phyloP scores from a whole-genome alignment of 2,329 filamentous ascomycete genomes.

The Elsinoe batatas region DNA sequence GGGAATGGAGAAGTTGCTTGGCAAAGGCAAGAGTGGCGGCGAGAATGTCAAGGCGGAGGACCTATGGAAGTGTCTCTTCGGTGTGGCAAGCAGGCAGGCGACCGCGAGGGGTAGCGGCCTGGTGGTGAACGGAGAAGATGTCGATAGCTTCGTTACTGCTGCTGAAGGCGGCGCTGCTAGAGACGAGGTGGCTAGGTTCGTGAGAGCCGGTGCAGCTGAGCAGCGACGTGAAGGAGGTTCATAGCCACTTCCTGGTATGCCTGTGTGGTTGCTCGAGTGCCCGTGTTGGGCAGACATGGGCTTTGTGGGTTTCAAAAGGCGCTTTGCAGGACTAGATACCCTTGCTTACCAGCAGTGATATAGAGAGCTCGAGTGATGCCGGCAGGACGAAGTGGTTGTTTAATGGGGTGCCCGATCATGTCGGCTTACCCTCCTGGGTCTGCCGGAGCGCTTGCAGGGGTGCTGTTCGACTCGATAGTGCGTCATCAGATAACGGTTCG shows the following conservation, averaged over 20 bases:
- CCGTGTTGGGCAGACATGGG: neutral
- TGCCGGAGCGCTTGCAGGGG: no score
- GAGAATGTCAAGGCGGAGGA: slow-evolving; percentile 72
- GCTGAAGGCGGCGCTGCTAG: slow-evolving; percentile 20
- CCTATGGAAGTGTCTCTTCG: slow-evolving; percentile 84
- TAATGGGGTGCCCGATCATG: no score
- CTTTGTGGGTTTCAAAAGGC: neutral
- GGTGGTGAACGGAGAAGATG: neutral
- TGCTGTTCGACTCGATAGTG: no score
- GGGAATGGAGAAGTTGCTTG: slow-evolving; percentile 59
- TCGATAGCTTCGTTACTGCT: neutral
- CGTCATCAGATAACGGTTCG: no score
- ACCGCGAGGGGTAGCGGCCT: slow-evolving; percentile 14
- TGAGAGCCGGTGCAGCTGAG: slow-evolving; percentile 48
- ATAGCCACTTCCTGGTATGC: neutral
- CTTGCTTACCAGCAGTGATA: neutral
- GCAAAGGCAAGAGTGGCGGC: slow-evolving; percentile 58
- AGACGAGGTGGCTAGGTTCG: slow-evolving; percentile 40
- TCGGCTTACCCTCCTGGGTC: no score
- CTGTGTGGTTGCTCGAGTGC: no score
- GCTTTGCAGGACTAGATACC: neutral
- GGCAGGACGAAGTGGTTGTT: no score
- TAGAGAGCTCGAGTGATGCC: no score
- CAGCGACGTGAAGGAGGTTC: slow-evolving; percentile 23
- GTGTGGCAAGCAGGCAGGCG: slow-evolving; percentile 37